Percentiles rank a stretch among this genome's conserved stretches.
Evolutionary conservation across 139 green algal genomes (phyloP).

Genomic region (Picochlorum sp.): DNA sequence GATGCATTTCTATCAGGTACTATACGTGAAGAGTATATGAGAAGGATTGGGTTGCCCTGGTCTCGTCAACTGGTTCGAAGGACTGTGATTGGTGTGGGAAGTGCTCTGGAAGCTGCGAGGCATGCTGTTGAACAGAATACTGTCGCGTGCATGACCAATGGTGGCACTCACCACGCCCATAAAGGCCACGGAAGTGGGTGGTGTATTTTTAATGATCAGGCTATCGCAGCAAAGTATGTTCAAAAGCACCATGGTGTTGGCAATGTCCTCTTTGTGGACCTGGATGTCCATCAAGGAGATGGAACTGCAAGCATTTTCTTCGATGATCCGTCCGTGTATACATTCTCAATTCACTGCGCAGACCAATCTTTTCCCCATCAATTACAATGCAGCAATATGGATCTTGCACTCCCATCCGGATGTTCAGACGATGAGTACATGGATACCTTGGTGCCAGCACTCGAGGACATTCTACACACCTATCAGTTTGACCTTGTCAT

Average conservation of each 20-base stretch:
- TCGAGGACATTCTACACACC: slow-evolving; percentile 7
- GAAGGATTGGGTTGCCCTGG: slow-evolving; percentile 44
- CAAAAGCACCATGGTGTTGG: slow-evolving; percentile 21
- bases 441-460: not conserved
- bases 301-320: slow-evolving; percentile 33
- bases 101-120: slow-evolving; percentile 36
- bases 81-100: slow-evolving; percentile 38
- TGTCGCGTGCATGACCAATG: slow-evolving; percentile 44
- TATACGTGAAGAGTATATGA: slow-evolving; percentile 25
- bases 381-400: slow-evolving; percentile 23
- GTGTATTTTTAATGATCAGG: slow-evolving; percentile 35
- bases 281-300: slow-evolving; percentile 38
- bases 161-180: slow-evolving; percentile 54
- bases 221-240: slow-evolving; percentile 17
- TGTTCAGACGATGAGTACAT: slow-evolving; percentile 28
- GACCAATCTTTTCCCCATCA: slow-evolving; percentile 35
- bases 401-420: slow-evolving; percentile 33
- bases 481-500: slow-evolving; percentile 35
- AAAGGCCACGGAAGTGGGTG: slow-evolving; percentile 21
- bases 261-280: slow-evolving; percentile 26
- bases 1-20: slow-evolving; percentile 24
- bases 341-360: slow-evolving; percentile 46
- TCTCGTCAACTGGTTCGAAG: slow-evolving; percentile 31
- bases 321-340: slow-evolving; percentile 39
- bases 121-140: slow-evolving; percentile 37